A percentile compares a stretch with the other conserved stretches of the same genome.
phyloP scores from a whole-genome alignment of 2,329 filamentous ascomycete species.

The Penicillium decumbens region DNA sequence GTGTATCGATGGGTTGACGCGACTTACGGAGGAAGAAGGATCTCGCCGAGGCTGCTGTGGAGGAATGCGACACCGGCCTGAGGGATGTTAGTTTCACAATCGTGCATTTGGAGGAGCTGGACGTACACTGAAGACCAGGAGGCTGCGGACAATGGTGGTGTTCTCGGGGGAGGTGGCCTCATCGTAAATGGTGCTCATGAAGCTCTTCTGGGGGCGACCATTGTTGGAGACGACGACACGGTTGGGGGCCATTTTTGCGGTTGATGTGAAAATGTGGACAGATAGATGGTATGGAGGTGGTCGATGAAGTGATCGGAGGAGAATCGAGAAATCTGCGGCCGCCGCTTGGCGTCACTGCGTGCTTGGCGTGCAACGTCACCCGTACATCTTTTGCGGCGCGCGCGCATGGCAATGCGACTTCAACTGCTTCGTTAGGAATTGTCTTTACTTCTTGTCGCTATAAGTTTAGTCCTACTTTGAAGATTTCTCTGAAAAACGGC shows the following conservation, averaged over 20 bases:
- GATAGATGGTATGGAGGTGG: neutral
- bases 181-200: conserved; percentile 57
- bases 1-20: neutral
- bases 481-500: neutral
- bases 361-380: conserved; percentile 22
- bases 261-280: conserved; percentile 2
- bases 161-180: conserved; percentile 64
- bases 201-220: conserved; percentile 44
- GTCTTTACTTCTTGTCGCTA: neutral
- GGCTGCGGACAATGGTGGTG: conserved; percentile 62
- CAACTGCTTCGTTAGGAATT: neutral
- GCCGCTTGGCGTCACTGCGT: conserved; percentile 26
- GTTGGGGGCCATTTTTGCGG: conserved; percentile 58
- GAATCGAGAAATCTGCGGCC: conserved; percentile 33
- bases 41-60: conserved; percentile 63
- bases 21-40: conserved; percentile 59
- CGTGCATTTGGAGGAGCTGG: neutral
- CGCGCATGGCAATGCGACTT: conserved; percentile 9
- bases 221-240: conserved; percentile 51
- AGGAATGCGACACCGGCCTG: conserved; percentile 65
- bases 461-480: neutral
- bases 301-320: conserved; percentile 9
- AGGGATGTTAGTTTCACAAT: conserved; percentile 14
- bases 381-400: conserved; percentile 20
- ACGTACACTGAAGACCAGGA: conserved; percentile 65